phyloP scores from a whole-genome alignment of 2,329 filamentous ascomycete genomes.

The Erysiphe pulchra region DNA sequence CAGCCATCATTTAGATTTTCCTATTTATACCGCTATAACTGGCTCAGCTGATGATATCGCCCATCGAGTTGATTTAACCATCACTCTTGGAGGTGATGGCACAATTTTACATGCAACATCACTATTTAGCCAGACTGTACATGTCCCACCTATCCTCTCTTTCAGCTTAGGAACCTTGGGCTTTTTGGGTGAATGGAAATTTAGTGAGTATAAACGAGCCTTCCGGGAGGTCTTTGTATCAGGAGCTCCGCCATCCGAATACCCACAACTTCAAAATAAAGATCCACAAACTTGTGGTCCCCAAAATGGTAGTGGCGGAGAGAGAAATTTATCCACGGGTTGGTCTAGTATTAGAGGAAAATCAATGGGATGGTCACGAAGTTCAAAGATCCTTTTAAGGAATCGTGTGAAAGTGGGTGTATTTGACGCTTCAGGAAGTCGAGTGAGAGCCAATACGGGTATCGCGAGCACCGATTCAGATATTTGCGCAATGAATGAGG shows the following conservation, averaged over 20 bases:
- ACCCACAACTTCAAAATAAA: no score
- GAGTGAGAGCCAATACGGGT: slow-evolving; percentile 20
- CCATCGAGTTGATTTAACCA: slow-evolving; percentile 63
- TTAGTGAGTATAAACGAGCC: slow-evolving; percentile 71
- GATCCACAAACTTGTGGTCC: slow-evolving; percentile 13
- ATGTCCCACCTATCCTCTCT: slow-evolving; percentile 72
- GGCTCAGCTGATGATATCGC: slow-evolving; percentile 24
- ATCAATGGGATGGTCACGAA: slow-evolving; percentile 48
- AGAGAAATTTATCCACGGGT: slow-evolving; percentile 18
- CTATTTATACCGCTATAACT: slow-evolving; percentile 32
- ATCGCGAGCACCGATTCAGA: slow-evolving; percentile 11
- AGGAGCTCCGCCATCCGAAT: slow-evolving; percentile 22
- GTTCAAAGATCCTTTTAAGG: slow-evolving; percentile 60
- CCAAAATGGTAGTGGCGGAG: slow-evolving; percentile 12
- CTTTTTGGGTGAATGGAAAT: slow-evolving; percentile 92
- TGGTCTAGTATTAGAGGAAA: slow-evolving; percentile 61
- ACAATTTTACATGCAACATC: slow-evolving; percentile 71
- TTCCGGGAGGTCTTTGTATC: slow-evolving; percentile 86
- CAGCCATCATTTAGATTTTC: slow-evolving; percentile 44
- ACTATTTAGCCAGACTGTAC: slow-evolving; percentile 55
- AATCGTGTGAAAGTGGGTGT: slow-evolving; percentile 72
- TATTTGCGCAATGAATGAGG: slow-evolving; percentile 69
- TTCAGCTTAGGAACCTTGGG: slow-evolving; percentile 95
- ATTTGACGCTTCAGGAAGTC: slow-evolving; percentile 40
- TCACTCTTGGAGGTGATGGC: slow-evolving; percentile 80